These are phyloP conservation scores for Ramalina peruviana DNA, from an alignment of 495 filamentous ascomycete species.

Conservation along the genomic window DNA sequence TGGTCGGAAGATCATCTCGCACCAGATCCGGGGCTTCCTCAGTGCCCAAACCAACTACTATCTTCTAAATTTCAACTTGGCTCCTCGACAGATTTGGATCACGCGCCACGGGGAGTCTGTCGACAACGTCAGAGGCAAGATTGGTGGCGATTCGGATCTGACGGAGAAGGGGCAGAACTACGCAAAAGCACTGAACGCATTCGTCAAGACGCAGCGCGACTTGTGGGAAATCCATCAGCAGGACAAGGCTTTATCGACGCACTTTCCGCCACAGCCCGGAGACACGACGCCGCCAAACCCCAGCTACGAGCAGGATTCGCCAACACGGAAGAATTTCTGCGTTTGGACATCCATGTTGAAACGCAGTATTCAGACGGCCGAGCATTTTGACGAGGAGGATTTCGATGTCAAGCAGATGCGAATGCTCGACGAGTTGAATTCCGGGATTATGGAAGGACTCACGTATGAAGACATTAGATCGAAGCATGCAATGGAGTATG, in stretches of 20 bases:
- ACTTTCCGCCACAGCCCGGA: conserved; percentile 72
- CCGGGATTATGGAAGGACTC: conserved; percentile 82
- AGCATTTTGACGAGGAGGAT: conserved; percentile 90
- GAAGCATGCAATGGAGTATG: conserved; percentile 63
- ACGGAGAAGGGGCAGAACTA: conserved; percentile 62
- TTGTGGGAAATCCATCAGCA: conserved; percentile 68
- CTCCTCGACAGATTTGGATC: conserved; percentile 94
- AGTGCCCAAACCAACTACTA: conserved; percentile 85
- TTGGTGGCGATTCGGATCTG: conserved; percentile 74
- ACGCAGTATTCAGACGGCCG: conserved; percentile 68
- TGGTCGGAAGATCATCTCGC: conserved; percentile 80
- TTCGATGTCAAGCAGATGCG: conserved; percentile 96
- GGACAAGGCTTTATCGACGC: conserved; percentile 50
- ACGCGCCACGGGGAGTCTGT: conserved; percentile 79
- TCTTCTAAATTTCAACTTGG: conserved; percentile 87
- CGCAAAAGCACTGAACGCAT: conserved; percentile 55
- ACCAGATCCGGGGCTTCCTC: conserved; percentile 82
- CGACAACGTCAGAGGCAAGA: conserved; percentile 67
- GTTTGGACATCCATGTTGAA: conserved; percentile 97
- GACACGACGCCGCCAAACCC: conserved; percentile 93
- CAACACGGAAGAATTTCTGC: conserved; percentile 77
- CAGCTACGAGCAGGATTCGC: conserved; percentile 44
- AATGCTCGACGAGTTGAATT: conserved; percentile 93
- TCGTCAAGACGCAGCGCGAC: conserved; percentile 59
- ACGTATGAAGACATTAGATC: conserved; percentile 81